These are phyloP conservation scores for Colletotrichum sublineola DNA, from an alignment of 2,329 filamentous ascomycete genomes.

Conservation along the genomic window DNA sequence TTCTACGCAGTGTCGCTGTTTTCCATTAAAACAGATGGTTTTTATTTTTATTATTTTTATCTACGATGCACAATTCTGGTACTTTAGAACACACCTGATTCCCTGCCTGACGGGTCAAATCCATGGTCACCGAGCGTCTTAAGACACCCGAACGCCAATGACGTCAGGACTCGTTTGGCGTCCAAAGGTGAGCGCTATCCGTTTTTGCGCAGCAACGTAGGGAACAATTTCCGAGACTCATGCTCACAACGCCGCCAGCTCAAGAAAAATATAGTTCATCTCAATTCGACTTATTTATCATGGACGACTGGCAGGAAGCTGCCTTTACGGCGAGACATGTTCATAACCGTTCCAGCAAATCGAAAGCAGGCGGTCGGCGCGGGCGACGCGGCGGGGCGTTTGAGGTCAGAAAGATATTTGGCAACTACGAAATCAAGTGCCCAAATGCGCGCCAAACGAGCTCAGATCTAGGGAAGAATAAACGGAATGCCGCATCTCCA, in stretches of 20 bases:
- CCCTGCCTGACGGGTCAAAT: too few species aligned
- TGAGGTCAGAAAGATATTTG: conserved; percentile 29
- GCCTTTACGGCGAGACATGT: conserved; percentile 27
- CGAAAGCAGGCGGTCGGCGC: neutral
- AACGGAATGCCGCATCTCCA: neutral
- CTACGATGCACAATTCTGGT: too few species aligned
- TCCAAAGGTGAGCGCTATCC: neutral
- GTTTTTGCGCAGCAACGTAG: neutral
- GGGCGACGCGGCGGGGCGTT: conserved; percentile 22
- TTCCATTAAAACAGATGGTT: neutral
- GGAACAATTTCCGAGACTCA: too few species aligned
- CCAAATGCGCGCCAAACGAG: neutral
- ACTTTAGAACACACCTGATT: neutral
- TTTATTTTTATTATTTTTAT: too few species aligned
- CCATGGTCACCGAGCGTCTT: too few species aligned
- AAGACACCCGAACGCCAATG: conserved; percentile 5
- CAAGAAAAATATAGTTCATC: too few species aligned
- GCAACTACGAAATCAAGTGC: conserved; percentile 34
- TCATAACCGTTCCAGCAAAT: conserved; percentile 28
- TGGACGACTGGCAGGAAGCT: conserved; percentile 39
- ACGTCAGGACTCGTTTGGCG: neutral
- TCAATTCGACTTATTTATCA: neutral
- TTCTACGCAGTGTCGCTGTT: neutral
- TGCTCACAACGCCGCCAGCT: neutral
- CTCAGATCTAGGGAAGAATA: fast-evolving